Conservation (phyloP, 2,329 filamentous ascomycete genomes). For the Trichophyton benhamiae region DNA sequence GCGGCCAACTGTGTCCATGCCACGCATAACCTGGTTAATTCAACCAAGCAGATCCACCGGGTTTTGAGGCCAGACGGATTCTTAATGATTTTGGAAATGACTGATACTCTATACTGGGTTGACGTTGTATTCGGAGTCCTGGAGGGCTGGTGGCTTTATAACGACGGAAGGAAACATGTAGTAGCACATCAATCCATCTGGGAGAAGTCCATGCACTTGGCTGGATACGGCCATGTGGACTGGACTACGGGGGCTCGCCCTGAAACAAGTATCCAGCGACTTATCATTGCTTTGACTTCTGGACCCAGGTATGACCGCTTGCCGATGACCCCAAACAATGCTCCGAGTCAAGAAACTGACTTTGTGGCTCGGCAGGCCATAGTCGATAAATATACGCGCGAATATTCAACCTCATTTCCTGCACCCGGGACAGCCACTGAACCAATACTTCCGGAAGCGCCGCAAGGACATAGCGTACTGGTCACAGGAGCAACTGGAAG, state of each 20-base stretch:
- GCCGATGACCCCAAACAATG: neutral
- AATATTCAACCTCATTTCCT: conserved; percentile 16
- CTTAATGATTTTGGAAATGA: conserved; percentile 24
- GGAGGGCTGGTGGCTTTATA: conserved; percentile 32
- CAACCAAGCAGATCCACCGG: conserved; percentile 15
- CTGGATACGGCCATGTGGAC: conserved; percentile 6
- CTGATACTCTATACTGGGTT: conserved; percentile 19
- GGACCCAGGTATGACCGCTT: conserved; percentile 7
- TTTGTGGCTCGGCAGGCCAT: conserved; percentile 1
- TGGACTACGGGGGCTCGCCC: conserved; percentile 6
- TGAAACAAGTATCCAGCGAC: conserved; percentile 5
- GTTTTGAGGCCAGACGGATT: conserved; percentile 21
- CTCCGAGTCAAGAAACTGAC: conserved; percentile 4
- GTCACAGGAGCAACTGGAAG: conserved; percentile 33
- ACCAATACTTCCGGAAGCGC: neutral
- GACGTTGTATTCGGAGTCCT: conserved; percentile 29
- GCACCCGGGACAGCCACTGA: conserved; percentile 3
- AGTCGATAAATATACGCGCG: conserved; percentile 14
- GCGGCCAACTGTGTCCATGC: conserved; percentile 26
- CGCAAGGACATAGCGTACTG: conserved; percentile 22
- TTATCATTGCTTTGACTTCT: conserved; percentile 7
- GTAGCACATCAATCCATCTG: conserved; percentile 5
- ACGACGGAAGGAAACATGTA: conserved; percentile 13
- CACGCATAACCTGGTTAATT: conserved; percentile 15
- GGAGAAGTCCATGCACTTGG: conserved; percentile 4